Evolutionary conservation across 1,139 yeast genomes (phyloP).

Genomic region (Torulaspora pretoriensis): DNA sequence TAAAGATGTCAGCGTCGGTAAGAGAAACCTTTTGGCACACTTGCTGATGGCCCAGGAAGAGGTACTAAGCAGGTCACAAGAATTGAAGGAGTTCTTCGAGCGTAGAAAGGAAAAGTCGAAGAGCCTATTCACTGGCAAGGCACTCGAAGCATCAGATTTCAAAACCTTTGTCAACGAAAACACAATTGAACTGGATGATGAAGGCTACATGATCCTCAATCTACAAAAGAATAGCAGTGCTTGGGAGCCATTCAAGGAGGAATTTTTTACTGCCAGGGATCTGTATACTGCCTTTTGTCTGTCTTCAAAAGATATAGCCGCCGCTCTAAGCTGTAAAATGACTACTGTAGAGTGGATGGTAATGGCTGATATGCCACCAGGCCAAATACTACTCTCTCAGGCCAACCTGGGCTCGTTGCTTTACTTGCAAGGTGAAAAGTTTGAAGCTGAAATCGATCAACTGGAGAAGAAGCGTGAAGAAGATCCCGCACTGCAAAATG

Average conservation of each 20-base stretch:
- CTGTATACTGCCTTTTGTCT: constrained; percentile 63
- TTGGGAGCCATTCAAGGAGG: constrained; percentile 73
- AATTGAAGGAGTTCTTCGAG: constrained; percentile 33
- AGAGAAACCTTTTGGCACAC: constrained; percentile 60
- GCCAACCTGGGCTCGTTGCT: constrained; percentile 70
- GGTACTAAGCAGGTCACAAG: constrained; percentile 40
- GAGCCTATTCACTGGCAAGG: constrained; percentile 17
- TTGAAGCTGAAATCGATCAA: constrained; percentile 46
- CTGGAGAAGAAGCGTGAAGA: constrained; percentile 29
- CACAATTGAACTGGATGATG: constrained; percentile 29
- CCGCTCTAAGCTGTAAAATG: constrained; percentile 60
- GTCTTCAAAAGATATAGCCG: constrained; percentile 59
- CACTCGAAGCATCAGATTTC: constrained; percentile 24
- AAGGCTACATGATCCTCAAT: constrained; percentile 35
- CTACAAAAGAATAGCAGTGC: constrained; percentile 41
- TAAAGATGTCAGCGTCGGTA: constrained; percentile 49
- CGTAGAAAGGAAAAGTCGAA: constrained; percentile 27
- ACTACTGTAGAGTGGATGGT: constrained; percentile 73
- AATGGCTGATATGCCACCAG: constrained; percentile 62
- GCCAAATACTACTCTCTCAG: constrained; percentile 60
- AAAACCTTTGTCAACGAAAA: constrained; percentile 32
- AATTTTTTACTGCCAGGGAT: constrained; percentile 70
- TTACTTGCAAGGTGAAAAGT: constrained; percentile 66
- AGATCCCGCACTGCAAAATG: constrained; percentile 26
- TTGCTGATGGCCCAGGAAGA: constrained; percentile 63